Evolutionary conservation across 108 stramenopile species (phyloP), one percentile per base, ranked within the genome.

Genomic region (Stephanodiscus minutulus): DNA sequence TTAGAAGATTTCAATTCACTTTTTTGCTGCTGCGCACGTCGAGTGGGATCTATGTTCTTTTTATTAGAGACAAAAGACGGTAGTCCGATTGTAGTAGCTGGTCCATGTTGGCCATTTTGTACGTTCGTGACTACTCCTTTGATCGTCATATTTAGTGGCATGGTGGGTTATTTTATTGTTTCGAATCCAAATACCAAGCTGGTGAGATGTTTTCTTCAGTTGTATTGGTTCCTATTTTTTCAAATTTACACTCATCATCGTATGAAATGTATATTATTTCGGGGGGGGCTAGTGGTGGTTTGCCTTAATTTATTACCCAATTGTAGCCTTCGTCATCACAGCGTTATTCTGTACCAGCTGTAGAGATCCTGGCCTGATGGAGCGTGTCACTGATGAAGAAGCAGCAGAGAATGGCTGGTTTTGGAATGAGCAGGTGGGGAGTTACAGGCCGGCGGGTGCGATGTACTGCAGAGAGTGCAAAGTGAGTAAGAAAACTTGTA

Each of bases 61-160:
- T 71, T 93, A 11, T 60, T 86, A 25, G 83, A 87, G 57, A 85
- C 76, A 68, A 67, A 60, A 53, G 91, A 93, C 82, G 95, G 95
- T 27, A 76, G 81, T 57, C 95, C 95, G n/a, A 81, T 91, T 37
- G 77, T 96, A 9, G 77, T 92, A 20, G 91, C 91, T 60, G 95
- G 95, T 33, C 91, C 95, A 9, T 93, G 91, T 69, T 96, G 95
- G 95, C 92, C 95, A 0, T 96, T 96, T 80, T 96, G 95, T 61
- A 81, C 76, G 24, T 83, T 90, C 61, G 89, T 96, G 20, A 96
- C 95, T 3, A 69, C 92, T 12, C 92, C 92, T 11, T 63, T 94
- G 66, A 90, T 96, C 54, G 27, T 90, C 41, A 86, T 84, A 6
- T 57, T 90, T 53, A 81, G 85, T 17, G 83, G 64, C 13, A 57